Evolutionary conservation across 257 asterid species (phyloP), one percentile per base, ranked within the genome.

Genomic region (Leonotis leonurus): DNA sequence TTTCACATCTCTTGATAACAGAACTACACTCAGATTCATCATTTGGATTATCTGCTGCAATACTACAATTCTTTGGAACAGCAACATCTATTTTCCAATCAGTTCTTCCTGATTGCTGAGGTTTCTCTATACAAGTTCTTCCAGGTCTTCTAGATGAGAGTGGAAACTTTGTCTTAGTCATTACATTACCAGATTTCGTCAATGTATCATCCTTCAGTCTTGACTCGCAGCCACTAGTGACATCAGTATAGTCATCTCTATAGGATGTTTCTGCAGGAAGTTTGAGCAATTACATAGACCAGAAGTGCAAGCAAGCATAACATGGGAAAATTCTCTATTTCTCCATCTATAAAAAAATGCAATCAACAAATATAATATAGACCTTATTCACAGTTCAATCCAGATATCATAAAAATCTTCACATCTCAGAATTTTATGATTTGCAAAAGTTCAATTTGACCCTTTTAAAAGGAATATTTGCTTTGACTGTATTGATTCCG

Each of bases 1-100:
- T 80, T 70, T 81, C 84, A 72, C 77, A 70, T 52, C 78, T 78
- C 77, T 84, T 91, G 44, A 85, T 82, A 46, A 80, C 78, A 52
- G 93, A 88, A 72, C 90, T 81, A 65, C 83, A 74, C 62, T 86
- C 90, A 56, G 94, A 83, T 73, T 86, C 95, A 65, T 83, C 95
- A 65, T 75, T 73, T 22, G 60, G 78, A 73, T 66, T 65, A 45
- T 81, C 89, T 56, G 83, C 40, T 17, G 64, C 55, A 25, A 84
- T 66, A 58, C 69, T 75, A 26, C 54, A 81, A 60, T 54, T 65
- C 73, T 77, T 86, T 43, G 96, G 98, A 72, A 88, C 70, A 60
- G 93, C 90, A 70, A 84, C 78, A 66, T 91, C 97, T 68, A 91
- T 73, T 65, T 71, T 82, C 97, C 95, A 88, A 64, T 86, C 89